Base-by-base conservation (phyloP, 257 asterid species). In the Lavandula angustifolia region DNA sequence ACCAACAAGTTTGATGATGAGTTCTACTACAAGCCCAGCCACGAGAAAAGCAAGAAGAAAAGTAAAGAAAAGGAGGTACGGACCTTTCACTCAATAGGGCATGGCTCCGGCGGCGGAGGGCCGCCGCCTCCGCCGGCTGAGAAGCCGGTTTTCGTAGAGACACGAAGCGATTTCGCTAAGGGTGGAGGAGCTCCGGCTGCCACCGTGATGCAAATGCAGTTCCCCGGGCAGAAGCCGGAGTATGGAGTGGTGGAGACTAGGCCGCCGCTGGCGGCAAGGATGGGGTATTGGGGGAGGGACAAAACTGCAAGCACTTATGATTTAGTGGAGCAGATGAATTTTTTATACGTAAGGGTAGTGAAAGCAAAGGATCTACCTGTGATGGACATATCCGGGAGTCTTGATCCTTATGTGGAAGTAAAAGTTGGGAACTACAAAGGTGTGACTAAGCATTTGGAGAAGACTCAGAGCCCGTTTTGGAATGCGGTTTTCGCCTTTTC, bases 231-330 rank as follows among this genome's bases (percentile, higher is more conserved):
- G 78, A 85, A 75, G 57, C 87, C 91, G 0, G 97, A 90, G 68
- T 91, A 84, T 18, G 87, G 87, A 47, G 76, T 91, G 81, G 96
- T 87, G 73, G 98, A 89, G 79, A 89, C 96, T 0, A 78, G 85
- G 78, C 96, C 98, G 22, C 96, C 89, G 2, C 11, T 87, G 74
- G 92, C 96, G 43, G 97, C 95, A 6, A 71, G 96, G 37, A 84
- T 78, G 87, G 97, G 97, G 4, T 91, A 85, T 42, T 87, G 97
- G 97, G 96, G 97, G 4, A 76, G 95, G 69, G 95, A 87, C 75
- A 92, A 87, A 70, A 87, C 87, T 0, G 95, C 97, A 3, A 79
- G 89, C 75, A 92, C 98, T 18, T 92, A 89, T 56, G 98, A 92
- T 76, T 43, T 92, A 76, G 98, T 92, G 48, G 98, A 92, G 66